Base-by-base conservation (phyloP, 2,329 filamentous ascomycete species). In the Xylariaceae sp. region DNA sequence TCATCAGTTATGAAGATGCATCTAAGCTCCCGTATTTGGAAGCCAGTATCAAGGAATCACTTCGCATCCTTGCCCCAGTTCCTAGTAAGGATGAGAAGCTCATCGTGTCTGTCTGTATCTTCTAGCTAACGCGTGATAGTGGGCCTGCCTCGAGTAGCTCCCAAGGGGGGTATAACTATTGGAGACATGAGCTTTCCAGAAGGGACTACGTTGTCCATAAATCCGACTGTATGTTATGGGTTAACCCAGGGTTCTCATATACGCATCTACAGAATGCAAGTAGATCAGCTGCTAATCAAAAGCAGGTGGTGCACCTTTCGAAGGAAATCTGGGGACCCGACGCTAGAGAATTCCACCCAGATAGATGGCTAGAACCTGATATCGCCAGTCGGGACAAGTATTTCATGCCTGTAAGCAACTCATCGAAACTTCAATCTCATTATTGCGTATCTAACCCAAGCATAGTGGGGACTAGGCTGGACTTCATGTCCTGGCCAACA, bases 1-100 rank as follows among this genome's bases (percentile, higher is more conserved):
- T 55, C 1, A 47, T 60, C 2, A 41, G 45, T 4, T 59, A 45
- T 33, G 45, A 48, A 3, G 54, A 62, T 17, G 51, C 63, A 1
- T 55, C 59, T 42, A 47, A 47, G 22, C 47, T 64, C 9, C 52
- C 54, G 3, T 65, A 59, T 40, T 47, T 64, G 16, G 54, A 59
- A 32, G 60, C 62, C 15, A 63, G 60, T 38, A 58, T 64, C 42
- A 59, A 62, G 45, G 62, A 65, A 40, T 47, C 53, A 2, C 43
- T 64, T 12, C 48, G 61, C 9, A 41, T 64, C 26, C 56, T 59
- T 37, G 43, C 44, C 0, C 58, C 61, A 1, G 52, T 47, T 9
- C 48, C 59, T 1, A n/a, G n/a, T n/a, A n/a, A n/a, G n/a, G n/a
- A n/a, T n/a, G n/a, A n/a, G n/a, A n/a, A n/a, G n/a, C n/a, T n/a